Evolutionary conservation across 2,329 filamentous ascomycete species (phyloP), one percentile per base, ranked within the genome.

Genomic region (Didymella glomerata): DNA sequence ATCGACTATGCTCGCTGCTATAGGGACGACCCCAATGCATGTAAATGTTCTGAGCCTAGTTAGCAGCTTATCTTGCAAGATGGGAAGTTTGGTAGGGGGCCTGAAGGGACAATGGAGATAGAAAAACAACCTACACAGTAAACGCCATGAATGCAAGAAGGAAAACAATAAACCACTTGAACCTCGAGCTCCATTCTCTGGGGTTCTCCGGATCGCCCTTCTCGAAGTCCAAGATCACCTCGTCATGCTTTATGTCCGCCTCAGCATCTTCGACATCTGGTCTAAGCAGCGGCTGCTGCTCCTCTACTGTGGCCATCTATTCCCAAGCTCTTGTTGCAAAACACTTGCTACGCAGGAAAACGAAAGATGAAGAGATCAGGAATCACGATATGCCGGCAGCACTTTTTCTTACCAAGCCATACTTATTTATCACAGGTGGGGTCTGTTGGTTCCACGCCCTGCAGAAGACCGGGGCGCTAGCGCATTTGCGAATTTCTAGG

Each of bases 11-110:
- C 46, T 52, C 30, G 58, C 60, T 20, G 74, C 74, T 18, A 77
- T 62, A 16, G 75, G 75, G 1, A 76, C 75, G 1, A 77, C 69
- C n/a, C 70, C 70, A 14, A 77, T 75, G 57, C 74, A 76, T 27
- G 75, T 77, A n/a, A 77, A 76, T 20, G 75, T 76, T 25, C 75
- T 77, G 46, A 47, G 9, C 25, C 28, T 22, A 40, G 54, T 69
- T 41, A 70, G 69, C 41, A 45, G 20, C 45, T 28, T 24, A 2
- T 18, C 27, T 20, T 36, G 8, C 24, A 48, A 14, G 38, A 41
- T 20, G 20, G 25, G 10, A 41, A 14, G 4, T 20, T 10, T 24
- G 13, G 11, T 18, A 24, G 11, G 14, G 20, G 11, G 20, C 8
- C 20, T 22, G 18, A 9, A 20, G 38, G n/a, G n/a, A 25, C 4